Base-by-base conservation (phyloP, 2,329 filamentous ascomycete genomes). In the Phyllosticta capitalensis region DNA sequence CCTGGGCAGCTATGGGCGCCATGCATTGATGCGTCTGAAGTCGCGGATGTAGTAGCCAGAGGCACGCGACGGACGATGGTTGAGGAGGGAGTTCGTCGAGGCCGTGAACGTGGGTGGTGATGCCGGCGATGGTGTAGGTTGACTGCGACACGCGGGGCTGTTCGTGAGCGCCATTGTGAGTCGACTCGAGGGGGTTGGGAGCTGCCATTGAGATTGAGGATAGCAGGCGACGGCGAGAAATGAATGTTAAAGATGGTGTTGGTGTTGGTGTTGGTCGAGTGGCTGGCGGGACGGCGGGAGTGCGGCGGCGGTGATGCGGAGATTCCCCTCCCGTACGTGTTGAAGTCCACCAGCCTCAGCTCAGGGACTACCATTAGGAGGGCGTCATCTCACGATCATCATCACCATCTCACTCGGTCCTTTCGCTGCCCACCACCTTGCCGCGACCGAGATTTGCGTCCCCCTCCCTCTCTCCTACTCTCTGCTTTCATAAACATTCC, bases 1-100 rank as follows among this genome's bases (percentile, higher is more conserved):
- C 78, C 5, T 82, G 81, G n/a, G 80, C 76, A 2, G 90, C 92
- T 58, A 94, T 81, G 26, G 83, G 83, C 1, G 79, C 78, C 92
- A 97, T 96, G 63, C 82, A 82, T 59, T 83, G 83, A 68, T 88
- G 85, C 0, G 78, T 83, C 58, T 86, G 81, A 0, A 87, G 79
- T 22, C 94, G 84, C 2, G 89, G 89, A 69, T 97, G 91, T 19
- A 96, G 82, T 12, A 97, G 84, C 90, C 92, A 96, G n/a, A 97
- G 82, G 67, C 88, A 89, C 22, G 90, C 85, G 38, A 95, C 76
- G 30, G 78, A 75, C 5, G 71, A 72, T 3, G 80, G 76, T 14
- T 79, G 73, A 0, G 77, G 57, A 1, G 84, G 77, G 0, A 96
- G 79, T 69, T 96, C 89, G 28, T 84, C 76, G 1, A 96, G 82